Base-by-base conservation (phyloP, 495 filamentous ascomycete genomes). In the Penicillium arizonense region DNA sequence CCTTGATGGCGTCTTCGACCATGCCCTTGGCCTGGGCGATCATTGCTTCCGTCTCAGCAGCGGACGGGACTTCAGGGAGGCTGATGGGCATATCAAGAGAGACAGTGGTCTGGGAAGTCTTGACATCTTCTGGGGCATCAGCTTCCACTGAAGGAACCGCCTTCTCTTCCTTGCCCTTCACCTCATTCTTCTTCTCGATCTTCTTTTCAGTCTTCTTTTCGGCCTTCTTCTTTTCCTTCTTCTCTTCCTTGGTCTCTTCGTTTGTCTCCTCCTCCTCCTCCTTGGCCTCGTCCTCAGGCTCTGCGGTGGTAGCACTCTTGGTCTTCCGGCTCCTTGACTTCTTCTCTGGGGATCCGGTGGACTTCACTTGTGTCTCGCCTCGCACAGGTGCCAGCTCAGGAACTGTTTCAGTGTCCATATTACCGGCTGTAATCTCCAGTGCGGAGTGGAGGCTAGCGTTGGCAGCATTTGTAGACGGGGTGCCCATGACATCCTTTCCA, bases 11-110 rank as follows among this genome's bases (percentile, higher is more conserved):
- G 47, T 88, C 88, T 45, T 87, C 82, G 5, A 97, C 94, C 90
- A 97, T 96, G 57, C 84, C 83, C 67, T 87, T 90, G 6, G 94
- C 94, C 67, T 88, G 81, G 41, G 82, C 86, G 40, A 97, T 85
- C 87, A 97, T 88, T 30, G 85, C 78, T 49, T 88, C 77, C 0
- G 91, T 84, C 45, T 88, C 85, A 36, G 88, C 88, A 3, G 87
- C 81, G 9, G 87, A 77, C 0, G 89, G 88, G 9, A 89, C 70
- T 35, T 91, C 84, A 13, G 86, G 84, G 10, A 78, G 73, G 11
- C 75, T 78, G 11, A 86, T 77, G 10, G 89, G 87, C 70, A 88
- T 72, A 59, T 96, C 89, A 10, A 96, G 77, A 50, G 86, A 86
- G 35, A 96, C 81, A n/a, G 82, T 86, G 10, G 89, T 96, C 56